Evolutionary conservation across 1,284 basidiomycete genomes (phyloP).

Genomic region (Clitocybe nebularis): DNA sequence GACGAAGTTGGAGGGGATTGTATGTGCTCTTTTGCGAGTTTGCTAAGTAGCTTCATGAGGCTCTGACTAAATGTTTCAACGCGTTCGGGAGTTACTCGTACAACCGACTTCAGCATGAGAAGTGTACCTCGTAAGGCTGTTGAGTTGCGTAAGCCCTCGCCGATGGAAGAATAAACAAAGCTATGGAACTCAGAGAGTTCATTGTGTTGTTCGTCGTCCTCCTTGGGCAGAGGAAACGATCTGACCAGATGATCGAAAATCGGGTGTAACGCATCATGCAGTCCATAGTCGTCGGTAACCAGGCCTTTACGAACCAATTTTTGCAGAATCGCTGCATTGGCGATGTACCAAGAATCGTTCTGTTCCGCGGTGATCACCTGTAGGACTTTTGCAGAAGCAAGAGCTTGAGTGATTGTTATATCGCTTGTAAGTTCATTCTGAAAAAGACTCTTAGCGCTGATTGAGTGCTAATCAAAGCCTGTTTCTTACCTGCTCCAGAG

Average conservation of each 20-base stretch:
- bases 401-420: conserved; percentile 61
- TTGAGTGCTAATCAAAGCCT: background rate
- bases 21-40: conserved; percentile 88
- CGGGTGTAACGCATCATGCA: conserved; percentile 80
- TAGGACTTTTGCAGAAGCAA: conserved; percentile 87
- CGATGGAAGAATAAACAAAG: conserved; percentile 74
- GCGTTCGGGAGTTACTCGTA: conserved; percentile 81
- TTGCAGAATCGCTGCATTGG: conserved; percentile 79
- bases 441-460: conserved; percentile 2
- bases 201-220: conserved; percentile 65
- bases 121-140: conserved; percentile 79
- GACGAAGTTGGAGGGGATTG: conserved; percentile 43
- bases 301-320: conserved; percentile 90
- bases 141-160: conserved; percentile 77
- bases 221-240: conserved; percentile 81
- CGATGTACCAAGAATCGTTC: conserved; percentile 78
- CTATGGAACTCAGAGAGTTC: conserved; percentile 77
- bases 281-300: conserved; percentile 66
- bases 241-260: conserved; percentile 85
- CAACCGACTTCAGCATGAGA: conserved; percentile 85
- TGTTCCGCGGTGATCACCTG: conserved; percentile 85
- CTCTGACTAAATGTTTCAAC: conserved; percentile 78
- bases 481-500: conserved; percentile 70
- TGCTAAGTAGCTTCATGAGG: conserved; percentile 84
- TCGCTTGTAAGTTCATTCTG: conserved; percentile 76